Evolutionary conservation across 805 yeast genomes (phyloP).

Genomic region (Vanderwaltozyma tropicalis): DNA sequence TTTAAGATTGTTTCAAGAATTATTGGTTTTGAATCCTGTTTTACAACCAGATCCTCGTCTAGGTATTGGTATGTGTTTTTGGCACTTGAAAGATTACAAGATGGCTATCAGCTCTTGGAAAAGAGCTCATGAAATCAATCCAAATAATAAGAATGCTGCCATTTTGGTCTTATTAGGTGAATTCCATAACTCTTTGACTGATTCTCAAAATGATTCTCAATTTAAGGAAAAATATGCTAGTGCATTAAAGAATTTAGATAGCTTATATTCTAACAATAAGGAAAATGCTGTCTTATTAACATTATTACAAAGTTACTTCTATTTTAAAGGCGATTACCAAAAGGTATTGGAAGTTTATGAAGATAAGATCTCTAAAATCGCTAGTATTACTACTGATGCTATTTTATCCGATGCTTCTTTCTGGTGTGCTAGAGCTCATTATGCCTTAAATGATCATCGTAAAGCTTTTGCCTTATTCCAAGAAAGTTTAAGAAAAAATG

Average conservation of each 20-base stretch:
- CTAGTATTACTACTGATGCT: conserved; percentile 27
- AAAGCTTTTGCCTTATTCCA: conserved; percentile 64
- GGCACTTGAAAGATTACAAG: conserved; percentile 70
- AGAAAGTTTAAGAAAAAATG: conserved; percentile 57
- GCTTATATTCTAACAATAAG: conserved; percentile 32
- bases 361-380: conserved; percentile 33
- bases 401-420: conserved; percentile 55
- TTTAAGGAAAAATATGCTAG: conserved; percentile 50
- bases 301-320: conserved; percentile 60
- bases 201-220: conserved; percentile 37
- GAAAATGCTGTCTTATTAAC: conserved; percentile 54
- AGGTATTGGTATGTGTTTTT: conserved; percentile 89
- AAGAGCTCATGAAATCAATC: conserved; percentile 59
- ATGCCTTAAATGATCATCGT: conserved; percentile 47
- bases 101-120: conserved; percentile 80
- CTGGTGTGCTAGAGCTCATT: conserved; percentile 80
- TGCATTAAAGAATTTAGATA: conserved; percentile 41
- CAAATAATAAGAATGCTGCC: conserved; percentile 48
- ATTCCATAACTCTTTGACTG: conserved; percentile 52
- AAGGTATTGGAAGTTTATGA: conserved; percentile 48
- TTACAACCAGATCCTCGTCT: conserved; percentile 85
- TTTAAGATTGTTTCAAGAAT: conserved; percentile 73
- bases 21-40: conserved; percentile 64
- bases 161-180: conserved; percentile 57
- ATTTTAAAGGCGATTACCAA: conserved; percentile 52